Evolutionary conservation across 2,329 filamentous ascomycete species (phyloP).

Genomic region (Aureobasidium sp.): DNA sequence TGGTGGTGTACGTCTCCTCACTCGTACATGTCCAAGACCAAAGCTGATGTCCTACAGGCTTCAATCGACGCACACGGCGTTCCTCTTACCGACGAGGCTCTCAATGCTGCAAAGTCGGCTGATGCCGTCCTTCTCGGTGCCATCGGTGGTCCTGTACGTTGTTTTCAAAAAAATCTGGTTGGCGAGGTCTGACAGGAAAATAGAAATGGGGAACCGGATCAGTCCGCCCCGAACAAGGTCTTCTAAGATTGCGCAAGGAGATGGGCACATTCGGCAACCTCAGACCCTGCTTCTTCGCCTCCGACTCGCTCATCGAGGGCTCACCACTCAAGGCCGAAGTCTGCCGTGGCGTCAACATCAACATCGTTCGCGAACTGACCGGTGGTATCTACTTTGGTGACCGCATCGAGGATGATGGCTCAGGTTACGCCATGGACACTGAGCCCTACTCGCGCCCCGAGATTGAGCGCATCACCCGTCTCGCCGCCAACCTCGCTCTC

Average conservation of each 20-base stretch:
- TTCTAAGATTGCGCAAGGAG: slow-evolving; percentile 92
- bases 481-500: slow-evolving; percentile 84
- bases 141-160: slow-evolving; percentile 84
- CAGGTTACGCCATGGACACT: slow-evolving; percentile 81
- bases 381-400: slow-evolving; percentile 98
- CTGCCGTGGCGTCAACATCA: slow-evolving; percentile 90
- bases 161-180: not conserved
- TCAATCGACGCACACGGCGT: slow-evolving; percentile 87
- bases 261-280: slow-evolving; percentile 96
- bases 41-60: slow-evolving; percentile 58
- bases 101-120: slow-evolving; percentile 83
- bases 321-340: slow-evolving; percentile 90
- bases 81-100: slow-evolving; percentile 84
- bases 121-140: slow-evolving; percentile 94
- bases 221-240: slow-evolving; percentile 92
- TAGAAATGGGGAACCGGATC: slow-evolving; percentile 91
- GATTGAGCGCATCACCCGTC: slow-evolving; percentile 87
- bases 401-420: slow-evolving; percentile 81
- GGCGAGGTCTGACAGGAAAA: slow-evolving; percentile 10
- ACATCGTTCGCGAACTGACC: slow-evolving; percentile 92
- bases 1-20: slow-evolving; percentile 72
- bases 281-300: slow-evolving; percentile 95
- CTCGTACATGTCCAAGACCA: slow-evolving; percentile 16
- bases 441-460: slow-evolving; percentile 88
- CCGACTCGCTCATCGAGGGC: slow-evolving; percentile 81